These are phyloP conservation scores for Podaxis sp. DNA, from an alignment of 768 basidiomycete genomes.

Conservation along the genomic window DNA sequence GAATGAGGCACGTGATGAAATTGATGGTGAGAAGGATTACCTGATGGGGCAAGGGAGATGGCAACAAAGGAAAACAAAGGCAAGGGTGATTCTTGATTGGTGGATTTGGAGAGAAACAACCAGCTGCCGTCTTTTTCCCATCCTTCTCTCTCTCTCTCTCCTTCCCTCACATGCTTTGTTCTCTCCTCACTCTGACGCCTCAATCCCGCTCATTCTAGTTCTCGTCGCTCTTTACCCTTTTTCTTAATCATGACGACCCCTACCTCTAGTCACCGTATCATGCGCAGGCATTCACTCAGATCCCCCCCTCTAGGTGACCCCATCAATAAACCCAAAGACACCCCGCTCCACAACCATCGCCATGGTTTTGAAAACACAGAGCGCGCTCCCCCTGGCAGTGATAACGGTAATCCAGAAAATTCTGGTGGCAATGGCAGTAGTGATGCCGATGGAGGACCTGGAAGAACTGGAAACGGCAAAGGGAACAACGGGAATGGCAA, in stretches of 20 bases:
- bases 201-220: neutral
- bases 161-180: neutral
- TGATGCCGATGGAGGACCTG: neutral
- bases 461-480: too few relatives aligned
- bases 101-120: neutral
- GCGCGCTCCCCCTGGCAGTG: neutral
- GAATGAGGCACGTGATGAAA: neutral
- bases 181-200: neutral
- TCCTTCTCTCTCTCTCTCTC: neutral
- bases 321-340: too few relatives aligned
- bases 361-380: neutral
- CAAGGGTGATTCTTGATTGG: too few relatives aligned
- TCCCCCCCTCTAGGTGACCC: neutral
- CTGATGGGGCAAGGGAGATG: too few relatives aligned
- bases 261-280: neutral
- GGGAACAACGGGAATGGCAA: too few relatives aligned
- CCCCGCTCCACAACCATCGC: neutral
- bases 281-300: conserved; percentile 3
- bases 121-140: neutral
- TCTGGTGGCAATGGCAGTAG: neutral
- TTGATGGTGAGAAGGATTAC: too few relatives aligned
- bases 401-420: neutral
- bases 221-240: neutral
- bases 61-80: neutral
- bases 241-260: neutral